Base-by-base conservation (phyloP, 2,329 filamentous ascomycete genomes). In the Dactylonectria estremocensis region DNA sequence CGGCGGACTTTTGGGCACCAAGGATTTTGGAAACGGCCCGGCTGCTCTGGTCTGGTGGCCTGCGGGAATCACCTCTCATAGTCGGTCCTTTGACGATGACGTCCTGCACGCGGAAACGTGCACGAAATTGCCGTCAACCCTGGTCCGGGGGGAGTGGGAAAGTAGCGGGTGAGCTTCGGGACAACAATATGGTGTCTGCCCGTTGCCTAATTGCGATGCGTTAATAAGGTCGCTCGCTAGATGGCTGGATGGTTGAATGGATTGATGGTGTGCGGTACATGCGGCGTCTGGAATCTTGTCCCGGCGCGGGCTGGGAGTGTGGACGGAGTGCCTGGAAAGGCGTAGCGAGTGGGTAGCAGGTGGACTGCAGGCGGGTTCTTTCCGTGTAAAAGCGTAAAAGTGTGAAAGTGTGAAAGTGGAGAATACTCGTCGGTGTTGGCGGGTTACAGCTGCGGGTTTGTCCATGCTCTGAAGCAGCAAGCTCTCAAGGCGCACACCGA, bases 1-100 rank as follows among this genome's bases (percentile, higher is more conserved):
- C 56, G 52, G 33, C 57, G 50, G 56, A 55, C 43, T 16, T 53
- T 49, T 58, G 35, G 43, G 63, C 43, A 53, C 45, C 63, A 61
- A 66, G 58, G 64, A 58, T 37, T 52, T 18, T 22, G 53, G 37
- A 66, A 66, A 66, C 64, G 64, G 64, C 57, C 64, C 64, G 64
- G 40, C 40, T 43, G 40, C 5, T 61, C 57, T 66, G 40, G 64
- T 66, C 64, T 66, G 52, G 64, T 66, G 64, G 57, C 40, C 31
- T 28, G 24, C 45, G 60, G 49, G 56, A 28, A 57, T 59, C 53
- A 40, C 53, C 48, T 58, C 49, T 52, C 56, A 66, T 53, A 66
- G 58, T 66, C 64, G 64, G 64, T 57, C 64, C 64, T 66, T 33
- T 55, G 52, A 50, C 31, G 56, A 59, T 54, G 64, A 66, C 46